Percentiles rank a stretch among this genome's conserved stretches.
Conservation (phyloP, 2,329 filamentous ascomycete species). For the Colletotrichum phormii region DNA sequence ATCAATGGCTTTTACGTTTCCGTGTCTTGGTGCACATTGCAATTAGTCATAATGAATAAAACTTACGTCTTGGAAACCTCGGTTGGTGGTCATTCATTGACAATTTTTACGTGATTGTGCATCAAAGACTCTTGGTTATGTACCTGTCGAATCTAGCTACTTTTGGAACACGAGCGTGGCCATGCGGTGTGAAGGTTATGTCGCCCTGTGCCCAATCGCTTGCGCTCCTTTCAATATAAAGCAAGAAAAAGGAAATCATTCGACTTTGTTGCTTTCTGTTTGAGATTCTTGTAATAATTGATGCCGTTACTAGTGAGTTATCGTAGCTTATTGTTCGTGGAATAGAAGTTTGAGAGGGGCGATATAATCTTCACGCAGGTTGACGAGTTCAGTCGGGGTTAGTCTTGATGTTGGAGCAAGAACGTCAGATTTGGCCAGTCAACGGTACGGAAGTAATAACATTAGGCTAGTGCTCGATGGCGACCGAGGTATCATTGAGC, state of each 20-base stretch:
- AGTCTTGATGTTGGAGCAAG: background rate
- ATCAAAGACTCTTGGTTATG: background rate
- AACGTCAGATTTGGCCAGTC: background rate
- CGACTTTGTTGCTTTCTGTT: too few species aligned
- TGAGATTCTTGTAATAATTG: too few species aligned
- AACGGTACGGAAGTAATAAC: constrained; percentile 18
- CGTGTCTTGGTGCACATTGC: background rate
- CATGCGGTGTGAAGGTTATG: too few species aligned
- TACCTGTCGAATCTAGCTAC: background rate
- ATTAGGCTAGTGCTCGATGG: constrained; percentile 20
- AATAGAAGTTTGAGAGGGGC: too few species aligned
- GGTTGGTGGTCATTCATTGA: background rate
- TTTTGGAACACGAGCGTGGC: background rate
- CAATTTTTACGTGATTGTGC: constrained; percentile 5
- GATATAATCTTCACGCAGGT: too few species aligned
- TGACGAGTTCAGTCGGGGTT: too few species aligned
- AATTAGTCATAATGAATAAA: background rate
- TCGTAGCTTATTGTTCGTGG: too few species aligned
- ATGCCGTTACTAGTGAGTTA: too few species aligned
- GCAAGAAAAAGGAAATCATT: too few species aligned
- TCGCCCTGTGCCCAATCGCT: too few species aligned
- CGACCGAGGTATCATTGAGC: constrained; percentile 20
- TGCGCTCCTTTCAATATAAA: too few species aligned
- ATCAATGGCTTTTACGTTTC: background rate
- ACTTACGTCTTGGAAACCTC: constrained; percentile 7